A percentile compares a stretch with the other conserved stretches of the same genome.
phyloP scores from a whole-genome alignment of 345 rosid species.

The Eucalyptus curtisii region DNA sequence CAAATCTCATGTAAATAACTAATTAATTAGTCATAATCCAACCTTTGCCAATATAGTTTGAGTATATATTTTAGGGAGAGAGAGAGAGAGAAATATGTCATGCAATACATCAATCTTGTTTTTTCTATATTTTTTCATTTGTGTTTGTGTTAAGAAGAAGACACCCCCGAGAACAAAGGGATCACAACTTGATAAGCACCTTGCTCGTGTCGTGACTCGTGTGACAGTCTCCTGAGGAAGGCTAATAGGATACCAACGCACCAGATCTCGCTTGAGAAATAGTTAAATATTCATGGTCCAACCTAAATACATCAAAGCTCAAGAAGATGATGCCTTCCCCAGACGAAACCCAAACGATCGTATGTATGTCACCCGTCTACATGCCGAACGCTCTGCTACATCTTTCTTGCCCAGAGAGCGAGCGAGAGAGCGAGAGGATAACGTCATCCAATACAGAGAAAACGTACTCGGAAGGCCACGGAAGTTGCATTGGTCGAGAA shows the following conservation, averaged over 20 bases:
- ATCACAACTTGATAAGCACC: too few species aligned
- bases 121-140: too few species aligned
- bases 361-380: background rate
- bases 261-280: too few species aligned
- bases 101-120: background rate
- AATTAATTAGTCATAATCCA: background rate
- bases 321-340: background rate
- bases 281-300: background rate
- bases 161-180: too few species aligned
- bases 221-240: too few species aligned
- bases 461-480: conserved; percentile 68
- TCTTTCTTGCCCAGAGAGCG: background rate
- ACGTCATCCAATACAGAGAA: conserved; percentile 9
- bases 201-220: too few species aligned
- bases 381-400: background rate
- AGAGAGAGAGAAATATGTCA: background rate
- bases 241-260: too few species aligned
- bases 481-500: conserved; percentile 62
- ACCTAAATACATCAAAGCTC: background rate
- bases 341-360: background rate
- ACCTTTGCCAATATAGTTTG: background rate
- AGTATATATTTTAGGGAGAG: background rate
- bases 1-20: background rate
- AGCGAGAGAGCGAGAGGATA: background rate
- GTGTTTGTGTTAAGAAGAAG: background rate